These are phyloP conservation scores for Neurospora sp. DNA, from an alignment of 495 filamentous ascomycete species.

Conservation along the genomic window DNA sequence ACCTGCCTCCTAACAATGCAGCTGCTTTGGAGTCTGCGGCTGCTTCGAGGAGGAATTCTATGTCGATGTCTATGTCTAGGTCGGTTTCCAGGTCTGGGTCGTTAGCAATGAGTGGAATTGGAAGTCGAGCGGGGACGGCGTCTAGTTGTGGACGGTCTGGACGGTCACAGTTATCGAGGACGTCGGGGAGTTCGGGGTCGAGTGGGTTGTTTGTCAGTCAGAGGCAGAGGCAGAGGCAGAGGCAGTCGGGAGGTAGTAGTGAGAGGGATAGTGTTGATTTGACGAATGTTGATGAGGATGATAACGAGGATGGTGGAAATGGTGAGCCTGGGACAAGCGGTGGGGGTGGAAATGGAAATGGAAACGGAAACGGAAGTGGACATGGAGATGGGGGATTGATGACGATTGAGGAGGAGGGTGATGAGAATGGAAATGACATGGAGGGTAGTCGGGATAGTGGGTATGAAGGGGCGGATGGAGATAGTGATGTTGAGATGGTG, in stretches of 20 bases:
- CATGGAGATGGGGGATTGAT: neutral
- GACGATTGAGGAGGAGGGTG: neutral
- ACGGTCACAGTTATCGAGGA: neutral
- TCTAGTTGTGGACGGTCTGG: neutral
- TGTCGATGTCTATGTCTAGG: neutral
- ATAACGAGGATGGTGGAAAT: neutral
- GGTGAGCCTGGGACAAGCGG: neutral
- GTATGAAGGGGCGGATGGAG: neutral
- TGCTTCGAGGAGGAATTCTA: neutral
- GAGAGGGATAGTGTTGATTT: neutral
- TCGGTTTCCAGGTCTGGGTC: neutral
- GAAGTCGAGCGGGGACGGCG: neutral
- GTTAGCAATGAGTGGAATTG: neutral
- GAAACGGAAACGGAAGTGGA: neutral
- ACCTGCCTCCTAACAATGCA: neutral
- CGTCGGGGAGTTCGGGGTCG: neutral
- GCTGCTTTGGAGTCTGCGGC: neutral
- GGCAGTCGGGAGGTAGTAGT: neutral
- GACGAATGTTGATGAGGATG: neutral
- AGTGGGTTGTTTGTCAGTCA: neutral
- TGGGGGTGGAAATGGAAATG: neutral
- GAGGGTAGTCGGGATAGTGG: neutral
- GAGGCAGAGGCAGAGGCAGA: neutral
- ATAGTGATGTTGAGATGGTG: neutral
- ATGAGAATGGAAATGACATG: neutral